Evolutionary conservation across 768 basidiomycete species (phyloP).

Genomic region (Hemileccinum rubropunctum): DNA sequence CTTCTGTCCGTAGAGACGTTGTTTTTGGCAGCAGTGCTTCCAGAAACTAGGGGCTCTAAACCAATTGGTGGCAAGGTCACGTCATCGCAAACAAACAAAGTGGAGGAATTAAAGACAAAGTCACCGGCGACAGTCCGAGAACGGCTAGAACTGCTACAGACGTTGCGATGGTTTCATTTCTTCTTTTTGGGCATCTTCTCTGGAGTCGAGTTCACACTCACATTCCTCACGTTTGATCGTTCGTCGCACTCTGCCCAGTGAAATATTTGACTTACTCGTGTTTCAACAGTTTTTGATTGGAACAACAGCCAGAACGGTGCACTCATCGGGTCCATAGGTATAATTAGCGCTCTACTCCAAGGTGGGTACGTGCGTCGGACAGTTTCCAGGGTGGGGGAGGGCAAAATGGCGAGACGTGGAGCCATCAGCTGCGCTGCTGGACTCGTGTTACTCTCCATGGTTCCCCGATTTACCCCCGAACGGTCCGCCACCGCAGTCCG

Average conservation of each 20-base stretch:
- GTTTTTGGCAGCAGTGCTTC: conserved; percentile 72
- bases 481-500: conserved; percentile 45
- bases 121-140: conserved; percentile 33
- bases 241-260: conserved; percentile 31
- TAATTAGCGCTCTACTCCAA: conserved; percentile 86
- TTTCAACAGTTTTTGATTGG: conserved; percentile 77
- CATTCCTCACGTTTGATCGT: conserved; percentile 91
- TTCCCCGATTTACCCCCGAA: conserved; percentile 55
- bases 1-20: conserved; percentile 77
- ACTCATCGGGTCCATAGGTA: conserved; percentile 83
- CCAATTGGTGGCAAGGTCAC: conserved; percentile 9
- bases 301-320: conserved; percentile 84
- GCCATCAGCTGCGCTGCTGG: conserved; percentile 69
- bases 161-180: conserved; percentile 72
- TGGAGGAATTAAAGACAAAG: conserved; percentile 17
- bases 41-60: conserved; percentile 73
- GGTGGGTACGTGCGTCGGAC: conserved; percentile 91
- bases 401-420: conserved; percentile 80
- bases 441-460: conserved; percentile 65
- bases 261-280: neutral
- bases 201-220: conserved; percentile 94
- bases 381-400: conserved; percentile 72
- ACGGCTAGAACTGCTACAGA: conserved; percentile 55
- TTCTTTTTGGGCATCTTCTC: conserved; percentile 89
- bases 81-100: conserved; percentile 17